A percentile compares a stretch with the other conserved stretches of the same genome.
phyloP scores from a whole-genome alignment of 2,329 filamentous ascomycete species.

The Neobulgaria alba region DNA sequence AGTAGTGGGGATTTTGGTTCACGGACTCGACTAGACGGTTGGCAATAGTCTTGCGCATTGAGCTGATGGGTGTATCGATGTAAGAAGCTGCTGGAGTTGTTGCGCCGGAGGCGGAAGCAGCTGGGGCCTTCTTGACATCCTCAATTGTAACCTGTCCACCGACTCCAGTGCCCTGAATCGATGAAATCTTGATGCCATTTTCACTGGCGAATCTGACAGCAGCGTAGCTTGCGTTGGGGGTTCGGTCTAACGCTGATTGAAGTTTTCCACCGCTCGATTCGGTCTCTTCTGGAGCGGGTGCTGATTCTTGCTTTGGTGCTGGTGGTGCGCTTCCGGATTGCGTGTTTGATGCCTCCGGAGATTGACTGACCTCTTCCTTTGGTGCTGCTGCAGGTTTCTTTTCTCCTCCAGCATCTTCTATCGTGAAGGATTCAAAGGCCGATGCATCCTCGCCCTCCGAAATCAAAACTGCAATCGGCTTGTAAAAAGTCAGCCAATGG shows the following conservation, averaged over 20 bases:
- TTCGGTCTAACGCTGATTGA: slow-evolving; percentile 75
- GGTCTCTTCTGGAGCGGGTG: slow-evolving; percentile 56
- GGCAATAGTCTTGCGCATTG: slow-evolving; percentile 98
- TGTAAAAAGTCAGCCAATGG: slow-evolving; percentile 25
- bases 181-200: slow-evolving; percentile 67
- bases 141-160: slow-evolving; percentile 83
- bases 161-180: slow-evolving; percentile 79
- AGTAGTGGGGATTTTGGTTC: slow-evolving; percentile 96
- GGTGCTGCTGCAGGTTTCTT: slow-evolving; percentile 54
- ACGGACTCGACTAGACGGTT: slow-evolving; percentile 80
- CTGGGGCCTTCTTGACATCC: slow-evolving; percentile 81
- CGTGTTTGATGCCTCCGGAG: slow-evolving; percentile 50
- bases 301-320: slow-evolving; percentile 51
- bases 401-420: slow-evolving; percentile 86
- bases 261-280: slow-evolving; percentile 67
- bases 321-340: slow-evolving; percentile 51
- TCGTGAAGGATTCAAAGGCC: slow-evolving; percentile 80
- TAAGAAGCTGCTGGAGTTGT: slow-evolving; percentile 53
- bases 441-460: slow-evolving; percentile 83
- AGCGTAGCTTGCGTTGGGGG: slow-evolving; percentile 62
- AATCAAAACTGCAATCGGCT: slow-evolving; percentile 95
- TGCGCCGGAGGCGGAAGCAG: slow-evolving; percentile 37
- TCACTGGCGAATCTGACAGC: slow-evolving; percentile 79
- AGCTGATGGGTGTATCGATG: slow-evolving; percentile 74
- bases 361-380: slow-evolving; percentile 55